Evolutionary conservation across 176 grass and related monocot species (phyloP).

Genomic region (Carex parvula): DNA sequence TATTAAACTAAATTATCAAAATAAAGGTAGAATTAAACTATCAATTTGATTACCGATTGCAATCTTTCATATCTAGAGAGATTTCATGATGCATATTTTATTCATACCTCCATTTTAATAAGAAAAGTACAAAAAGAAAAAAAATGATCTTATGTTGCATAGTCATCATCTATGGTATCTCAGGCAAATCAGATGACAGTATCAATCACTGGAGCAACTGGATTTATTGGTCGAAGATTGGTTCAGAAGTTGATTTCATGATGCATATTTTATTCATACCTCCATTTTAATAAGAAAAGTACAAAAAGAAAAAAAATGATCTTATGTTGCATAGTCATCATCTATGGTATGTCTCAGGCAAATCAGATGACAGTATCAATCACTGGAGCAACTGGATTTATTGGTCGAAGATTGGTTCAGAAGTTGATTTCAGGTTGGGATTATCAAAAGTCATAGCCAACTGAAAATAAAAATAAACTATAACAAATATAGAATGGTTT

Average conservation of each 20-base stretch:
- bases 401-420: constrained; percentile 73
- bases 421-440: constrained; percentile 62
- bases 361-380: constrained; percentile 66
- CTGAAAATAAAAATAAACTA: not conserved
- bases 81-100: not conserved
- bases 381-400: constrained; percentile 90
- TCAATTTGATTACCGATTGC: not conserved
- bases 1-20: constrained; percentile 15
- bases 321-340: not conserved
- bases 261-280: not conserved
- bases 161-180: constrained; percentile 13
- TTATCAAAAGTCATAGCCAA: not conserved
- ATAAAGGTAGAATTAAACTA: constrained; percentile 4
- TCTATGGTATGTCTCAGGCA: constrained; percentile 36
- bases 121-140: not conserved
- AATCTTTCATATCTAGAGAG: constrained; percentile 1
- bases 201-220: constrained; percentile 88
- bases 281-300: not conserved
- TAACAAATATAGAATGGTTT: not conserved
- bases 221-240: constrained; percentile 81
- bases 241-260: constrained; percentile 71
- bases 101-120: not conserved
- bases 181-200: constrained; percentile 59
- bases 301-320: not conserved
- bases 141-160: not conserved